These are phyloP conservation scores for Scheffersomyces illinoinensis DNA, from an alignment of 1,139 yeast species.

Conservation along the genomic window DNA sequence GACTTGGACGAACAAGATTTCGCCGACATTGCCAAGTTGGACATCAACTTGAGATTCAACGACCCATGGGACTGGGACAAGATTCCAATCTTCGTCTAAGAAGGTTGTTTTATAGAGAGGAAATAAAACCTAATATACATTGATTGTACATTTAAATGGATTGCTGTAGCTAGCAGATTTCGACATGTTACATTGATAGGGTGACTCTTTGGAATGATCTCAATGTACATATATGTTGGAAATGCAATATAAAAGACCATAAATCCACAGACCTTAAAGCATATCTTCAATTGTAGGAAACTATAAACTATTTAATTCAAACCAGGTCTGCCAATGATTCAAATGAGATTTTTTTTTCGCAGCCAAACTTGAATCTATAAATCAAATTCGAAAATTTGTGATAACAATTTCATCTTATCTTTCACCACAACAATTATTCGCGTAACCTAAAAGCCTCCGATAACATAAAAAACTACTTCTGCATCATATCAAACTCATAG, in stretches of 20 bases:
- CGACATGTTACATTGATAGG: too few relatives aligned
- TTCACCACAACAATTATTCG: background rate
- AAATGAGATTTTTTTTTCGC: background rate
- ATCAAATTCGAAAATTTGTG: background rate
- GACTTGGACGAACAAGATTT: constrained; percentile 58
- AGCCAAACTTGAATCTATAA: background rate
- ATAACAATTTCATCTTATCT: background rate
- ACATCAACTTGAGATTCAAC: constrained; percentile 75
- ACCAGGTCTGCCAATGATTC: background rate
- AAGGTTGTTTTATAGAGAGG: background rate
- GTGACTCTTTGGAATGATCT: too few relatives aligned
- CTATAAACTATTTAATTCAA: background rate
- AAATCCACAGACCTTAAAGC: too few relatives aligned
- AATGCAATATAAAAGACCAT: too few relatives aligned
- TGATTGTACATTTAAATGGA: background rate
- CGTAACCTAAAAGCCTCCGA: background rate
- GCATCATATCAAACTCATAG: background rate
- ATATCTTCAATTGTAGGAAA: background rate
- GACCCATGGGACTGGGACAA: constrained; percentile 81
- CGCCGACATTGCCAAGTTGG: constrained; percentile 53
- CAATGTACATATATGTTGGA: too few relatives aligned
- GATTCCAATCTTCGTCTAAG: constrained; percentile 48
- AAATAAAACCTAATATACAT: background rate
- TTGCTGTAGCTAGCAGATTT: background rate
- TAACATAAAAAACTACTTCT: background rate